These are phyloP conservation scores for Thielaviopsis punctulata DNA, from an alignment of 2,329 filamentous ascomycete genomes.

Conservation along the genomic window DNA sequence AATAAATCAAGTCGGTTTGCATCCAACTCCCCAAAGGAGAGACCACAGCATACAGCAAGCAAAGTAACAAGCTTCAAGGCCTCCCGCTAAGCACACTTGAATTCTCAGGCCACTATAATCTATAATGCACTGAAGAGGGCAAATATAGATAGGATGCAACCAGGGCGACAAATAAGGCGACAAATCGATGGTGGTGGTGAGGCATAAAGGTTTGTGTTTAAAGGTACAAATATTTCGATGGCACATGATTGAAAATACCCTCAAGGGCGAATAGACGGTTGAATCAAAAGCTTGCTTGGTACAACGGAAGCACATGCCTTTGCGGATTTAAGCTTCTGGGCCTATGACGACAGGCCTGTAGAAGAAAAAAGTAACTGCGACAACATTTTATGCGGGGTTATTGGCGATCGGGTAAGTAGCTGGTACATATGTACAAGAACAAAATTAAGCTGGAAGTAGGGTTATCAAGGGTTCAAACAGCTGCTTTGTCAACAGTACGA, in stretches of 20 bases:
- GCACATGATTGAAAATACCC: not conserved
- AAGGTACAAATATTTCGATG: not conserved
- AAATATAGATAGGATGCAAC: not conserved
- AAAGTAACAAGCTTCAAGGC: not conserved
- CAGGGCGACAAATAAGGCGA: not conserved
- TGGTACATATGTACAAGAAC: too few relatives aligned
- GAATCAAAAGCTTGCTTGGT: too few relatives aligned
- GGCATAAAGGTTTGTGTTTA: not conserved
- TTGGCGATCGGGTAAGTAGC: too few relatives aligned
- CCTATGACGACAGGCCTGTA: too few relatives aligned
- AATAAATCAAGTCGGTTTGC: constrained; percentile 2
- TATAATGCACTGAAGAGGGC: not conserved
- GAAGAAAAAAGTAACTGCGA: too few relatives aligned
- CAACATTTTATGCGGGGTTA: too few relatives aligned
- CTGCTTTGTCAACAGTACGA: too few relatives aligned
- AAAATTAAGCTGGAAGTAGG: too few relatives aligned
- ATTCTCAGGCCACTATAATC: constrained; percentile 4
- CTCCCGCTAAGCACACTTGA: constrained; percentile 9
- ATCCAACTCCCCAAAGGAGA: not conserved
- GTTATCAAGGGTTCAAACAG: too few relatives aligned
- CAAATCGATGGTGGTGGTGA: not conserved
- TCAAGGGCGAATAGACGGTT: not conserved
- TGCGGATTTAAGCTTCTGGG: too few relatives aligned
- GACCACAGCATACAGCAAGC: not conserved
- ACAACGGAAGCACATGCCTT: too few relatives aligned